Conservation (phyloP, 2,329 filamentous ascomycete genomes). For the Trichoderma cornu-damae region DNA sequence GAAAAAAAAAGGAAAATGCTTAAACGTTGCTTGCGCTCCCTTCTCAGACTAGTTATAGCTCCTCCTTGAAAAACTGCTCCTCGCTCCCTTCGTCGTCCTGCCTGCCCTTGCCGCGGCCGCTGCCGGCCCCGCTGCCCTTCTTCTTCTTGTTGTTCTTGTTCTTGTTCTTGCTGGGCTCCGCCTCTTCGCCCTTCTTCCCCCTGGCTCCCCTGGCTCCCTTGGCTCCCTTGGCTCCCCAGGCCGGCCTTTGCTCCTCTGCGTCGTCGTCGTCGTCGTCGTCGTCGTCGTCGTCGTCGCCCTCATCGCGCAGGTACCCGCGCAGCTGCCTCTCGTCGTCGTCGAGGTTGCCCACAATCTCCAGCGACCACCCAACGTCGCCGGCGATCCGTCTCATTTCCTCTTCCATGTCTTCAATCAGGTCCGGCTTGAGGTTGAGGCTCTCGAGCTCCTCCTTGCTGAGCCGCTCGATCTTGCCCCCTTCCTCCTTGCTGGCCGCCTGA, state of each 20-base stretch:
- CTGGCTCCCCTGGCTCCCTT: neutral
- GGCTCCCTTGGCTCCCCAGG: conserved; percentile 6
- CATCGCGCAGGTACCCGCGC: conserved; percentile 61
- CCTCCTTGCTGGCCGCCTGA: conserved; percentile 43
- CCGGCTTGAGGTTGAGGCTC: conserved; percentile 59
- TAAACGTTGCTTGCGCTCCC: neutral
- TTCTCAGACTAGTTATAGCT: neutral
- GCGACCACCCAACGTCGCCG: conserved; percentile 67
- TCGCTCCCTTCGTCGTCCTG: conserved; percentile 7
- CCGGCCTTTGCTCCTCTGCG: neutral
- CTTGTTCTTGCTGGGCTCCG: neutral
- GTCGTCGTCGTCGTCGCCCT: conserved; percentile 19
- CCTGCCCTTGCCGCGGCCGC: neutral
- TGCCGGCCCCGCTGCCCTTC: neutral
- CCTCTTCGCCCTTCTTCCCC: neutral
- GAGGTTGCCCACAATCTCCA: conserved; percentile 71
- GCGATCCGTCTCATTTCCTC: conserved; percentile 64
- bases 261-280: conserved; percentile 16
- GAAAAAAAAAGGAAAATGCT: no score
- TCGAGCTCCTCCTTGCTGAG: conserved; percentile 63
- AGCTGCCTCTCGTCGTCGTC: conserved; percentile 55
- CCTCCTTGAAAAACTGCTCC: conserved; percentile 14
- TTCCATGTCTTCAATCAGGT: conserved; percentile 64
- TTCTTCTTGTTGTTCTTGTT: neutral
- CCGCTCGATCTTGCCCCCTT: conserved; percentile 57